Percentiles rank a stretch among this genome's conserved stretches.
Conservation (phyloP, 2,329 filamentous ascomycete genomes). For the Claviceps digitariae region DNA sequence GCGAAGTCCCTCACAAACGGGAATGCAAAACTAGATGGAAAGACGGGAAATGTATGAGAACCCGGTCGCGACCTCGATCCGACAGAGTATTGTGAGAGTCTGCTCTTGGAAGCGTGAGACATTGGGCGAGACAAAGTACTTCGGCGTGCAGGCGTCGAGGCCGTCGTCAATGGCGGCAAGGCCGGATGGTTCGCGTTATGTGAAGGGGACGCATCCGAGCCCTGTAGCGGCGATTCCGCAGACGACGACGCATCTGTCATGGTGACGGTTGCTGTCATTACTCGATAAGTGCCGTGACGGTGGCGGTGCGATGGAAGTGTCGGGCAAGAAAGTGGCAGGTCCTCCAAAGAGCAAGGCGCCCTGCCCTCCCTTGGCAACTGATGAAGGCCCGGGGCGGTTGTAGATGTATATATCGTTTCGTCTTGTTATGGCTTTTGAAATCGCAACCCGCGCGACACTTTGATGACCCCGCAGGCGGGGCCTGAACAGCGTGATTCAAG, state of each 20-base stretch:
- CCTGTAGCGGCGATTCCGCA: slow-evolving; percentile 37
- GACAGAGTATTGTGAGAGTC: slow-evolving; percentile 72
- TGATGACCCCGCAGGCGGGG: slow-evolving; percentile 6
- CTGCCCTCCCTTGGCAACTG: not conserved
- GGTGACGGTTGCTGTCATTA: slow-evolving; percentile 31
- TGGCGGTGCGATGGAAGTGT: not conserved
- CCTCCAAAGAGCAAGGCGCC: not conserved
- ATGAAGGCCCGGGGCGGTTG: not conserved
- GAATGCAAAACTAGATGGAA: slow-evolving; percentile 75
- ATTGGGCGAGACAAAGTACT: slow-evolving; percentile 50
- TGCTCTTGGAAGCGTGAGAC: slow-evolving; percentile 67
- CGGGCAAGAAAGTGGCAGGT: not conserved
- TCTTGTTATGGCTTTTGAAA: not conserved
- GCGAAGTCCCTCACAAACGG: slow-evolving; percentile 94
- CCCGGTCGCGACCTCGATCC: slow-evolving; percentile 63
- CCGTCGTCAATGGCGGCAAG: slow-evolving; percentile 41
- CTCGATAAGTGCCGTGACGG: slow-evolving; percentile 6
- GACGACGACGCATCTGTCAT: slow-evolving; percentile 45
- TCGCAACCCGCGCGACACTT: slow-evolving; percentile 1
- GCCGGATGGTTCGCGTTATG: slow-evolving; percentile 39
- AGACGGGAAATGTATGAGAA: slow-evolving; percentile 71
- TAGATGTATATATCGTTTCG: not conserved
- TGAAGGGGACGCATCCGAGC: slow-evolving; percentile 29
- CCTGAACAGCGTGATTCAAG: slow-evolving; percentile 1
- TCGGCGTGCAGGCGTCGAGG: slow-evolving; percentile 41